A percentile compares a stretch with the other conserved stretches of the same genome.
Evolutionary conservation across 306 rosid genomes (phyloP).

Genomic region (Hylodesmum podocarpum): DNA sequence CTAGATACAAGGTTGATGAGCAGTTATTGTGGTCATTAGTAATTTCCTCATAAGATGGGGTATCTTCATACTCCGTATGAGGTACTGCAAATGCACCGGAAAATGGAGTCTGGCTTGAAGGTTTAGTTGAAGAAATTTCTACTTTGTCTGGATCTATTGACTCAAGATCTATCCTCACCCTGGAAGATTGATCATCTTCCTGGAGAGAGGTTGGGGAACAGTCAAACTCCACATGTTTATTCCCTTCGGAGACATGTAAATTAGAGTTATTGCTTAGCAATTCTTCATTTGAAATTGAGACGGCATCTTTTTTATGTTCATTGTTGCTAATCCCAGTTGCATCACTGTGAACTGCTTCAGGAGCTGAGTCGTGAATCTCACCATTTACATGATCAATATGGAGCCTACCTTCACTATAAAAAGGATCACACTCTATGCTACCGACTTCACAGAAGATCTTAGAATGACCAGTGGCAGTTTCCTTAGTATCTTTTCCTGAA

Average conservation of each 20-base stretch:
- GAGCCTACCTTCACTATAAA: slow-evolving; percentile 35
- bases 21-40: slow-evolving; percentile 29
- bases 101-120: slow-evolving; percentile 33
- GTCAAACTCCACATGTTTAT: slow-evolving; percentile 29
- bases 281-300: slow-evolving; percentile 32
- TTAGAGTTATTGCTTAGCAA: slow-evolving; percentile 22
- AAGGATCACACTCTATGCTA: slow-evolving; percentile 32
- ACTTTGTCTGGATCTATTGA: slow-evolving; percentile 17
- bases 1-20: slow-evolving; percentile 38
- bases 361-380: slow-evolving; percentile 34
- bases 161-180: slow-evolving; percentile 36
- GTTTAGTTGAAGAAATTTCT: slow-evolving; percentile 37
- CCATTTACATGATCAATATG: slow-evolving; percentile 27
- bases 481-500: slow-evolving; percentile 43
- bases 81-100: slow-evolving; percentile 30
- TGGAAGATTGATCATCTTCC: slow-evolving; percentile 35
- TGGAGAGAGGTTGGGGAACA: slow-evolving; percentile 14
- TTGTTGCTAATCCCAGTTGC: slow-evolving; percentile 25
- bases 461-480: slow-evolving; percentile 28
- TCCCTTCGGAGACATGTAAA: slow-evolving; percentile 30
- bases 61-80: slow-evolving; percentile 16
- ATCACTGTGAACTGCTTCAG: slow-evolving; percentile 34
- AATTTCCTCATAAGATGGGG: slow-evolving; percentile 12
- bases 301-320: slow-evolving; percentile 41
- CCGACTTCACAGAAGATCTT: slow-evolving; percentile 40